phyloP scores from a whole-genome alignment of 2,329 filamentous ascomycete genomes.

The Diplodia corticola region DNA sequence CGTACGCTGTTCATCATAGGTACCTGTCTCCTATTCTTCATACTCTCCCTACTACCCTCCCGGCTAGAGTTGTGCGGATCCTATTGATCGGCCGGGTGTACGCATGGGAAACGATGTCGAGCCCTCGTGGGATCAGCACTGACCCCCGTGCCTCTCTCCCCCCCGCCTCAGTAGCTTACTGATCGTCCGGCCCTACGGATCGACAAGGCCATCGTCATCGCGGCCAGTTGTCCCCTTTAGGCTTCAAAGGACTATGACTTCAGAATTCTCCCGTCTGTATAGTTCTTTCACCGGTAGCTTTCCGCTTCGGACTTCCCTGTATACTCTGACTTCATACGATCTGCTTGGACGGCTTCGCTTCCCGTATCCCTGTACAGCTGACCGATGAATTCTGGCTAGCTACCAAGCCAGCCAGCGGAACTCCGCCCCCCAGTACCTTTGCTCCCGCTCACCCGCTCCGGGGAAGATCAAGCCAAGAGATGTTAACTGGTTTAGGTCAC shows the following conservation, averaged over 20 bases:
- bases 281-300: not conserved
- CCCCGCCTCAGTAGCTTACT: not conserved
- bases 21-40: not conserved
- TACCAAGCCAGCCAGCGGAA: too few relatives aligned
- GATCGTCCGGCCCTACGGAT: not conserved
- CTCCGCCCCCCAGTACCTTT: too few relatives aligned
- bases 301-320: too few relatives aligned
- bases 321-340: too few relatives aligned
- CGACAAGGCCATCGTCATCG: not conserved
- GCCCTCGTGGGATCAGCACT: not conserved
- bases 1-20: too few relatives aligned
- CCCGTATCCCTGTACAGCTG: too few relatives aligned
- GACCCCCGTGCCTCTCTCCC: not conserved
- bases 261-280: not conserved
- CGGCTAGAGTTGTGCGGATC: not conserved
- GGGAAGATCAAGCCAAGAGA: too few relatives aligned
- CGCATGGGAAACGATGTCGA: not conserved
- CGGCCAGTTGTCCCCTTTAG: not conserved
- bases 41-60: not conserved
- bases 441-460: too few relatives aligned
- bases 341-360: too few relatives aligned
- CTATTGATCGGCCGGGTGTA: not conserved
- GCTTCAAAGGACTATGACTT: not conserved
- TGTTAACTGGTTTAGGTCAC: too few relatives aligned
- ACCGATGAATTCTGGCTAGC: too few relatives aligned